Base-by-base conservation (phyloP, 2,329 filamentous ascomycete genomes). In the Phialophora verrucosa region DNA sequence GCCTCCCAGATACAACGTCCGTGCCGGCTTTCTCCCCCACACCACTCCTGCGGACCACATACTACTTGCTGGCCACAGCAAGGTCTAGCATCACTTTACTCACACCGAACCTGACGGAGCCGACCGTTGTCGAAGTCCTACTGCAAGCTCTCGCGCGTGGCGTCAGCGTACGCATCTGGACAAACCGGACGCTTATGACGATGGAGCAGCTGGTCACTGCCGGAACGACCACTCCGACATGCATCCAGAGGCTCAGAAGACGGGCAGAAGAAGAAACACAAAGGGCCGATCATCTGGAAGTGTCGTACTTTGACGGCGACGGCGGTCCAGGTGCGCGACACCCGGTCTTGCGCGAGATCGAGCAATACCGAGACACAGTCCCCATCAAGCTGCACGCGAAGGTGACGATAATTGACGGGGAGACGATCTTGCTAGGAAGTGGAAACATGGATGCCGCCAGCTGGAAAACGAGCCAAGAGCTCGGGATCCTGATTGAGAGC, bases 401-500 rank as follows among this genome's bases (percentile, higher is more conserved):
- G 77, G 83, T 93, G 74, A 90, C 87, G 0, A 83, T 93, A 62
- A 85, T 94, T 2, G 92, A 96, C 75, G 82, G 82, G 1, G 82
- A 87, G 67, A 86, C 88, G 23, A 81, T 89, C 1, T 82, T 95
- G 0, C 79, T 95, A 2, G 92, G 92, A 0, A 93, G 90, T 20
- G 91, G 91, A 0, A 96, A 96, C 75, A 87, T 93, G 83, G 92
- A 96, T 78, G 85, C 91, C 0, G 91, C 92, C 7, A 93, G 90
- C 75, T 95, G 91, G 90, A 93, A 87, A 77, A 95, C 92, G 4
- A 93, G 90, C 76, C 92, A 95, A 77, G 92, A 96, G 78, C 80
- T 95, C 25, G 91, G 91, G 0, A 81, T 95, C 42, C 83, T 83
- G 0, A 81, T 87, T 51, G 82, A 84, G 59, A 80, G 79, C 3